Base-by-base conservation (phyloP, 2,329 filamentous ascomycete species). In the Ophiognomonia clavigignenti-juglandacearum region DNA sequence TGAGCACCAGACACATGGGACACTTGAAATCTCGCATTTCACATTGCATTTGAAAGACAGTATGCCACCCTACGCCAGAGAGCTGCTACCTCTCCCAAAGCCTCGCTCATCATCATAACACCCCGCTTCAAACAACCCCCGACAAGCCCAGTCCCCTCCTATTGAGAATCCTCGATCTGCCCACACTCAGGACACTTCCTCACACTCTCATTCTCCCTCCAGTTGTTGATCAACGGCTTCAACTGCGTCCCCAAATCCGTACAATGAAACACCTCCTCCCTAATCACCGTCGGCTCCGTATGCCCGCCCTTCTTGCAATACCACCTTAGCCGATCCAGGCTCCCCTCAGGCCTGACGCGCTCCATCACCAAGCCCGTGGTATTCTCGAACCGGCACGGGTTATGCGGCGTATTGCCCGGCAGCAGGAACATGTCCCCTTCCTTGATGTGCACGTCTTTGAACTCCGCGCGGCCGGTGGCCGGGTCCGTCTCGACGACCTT, bases 341-440 rank as follows among this genome's bases (percentile, higher is more conserved):
- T 51, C 4, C 37, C 51, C 49, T 51, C 51, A 5, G 53, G 54
- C 41, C 54, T 41, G 11, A 45, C 44, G 40, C 51, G 50, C 49
- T 56, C 54, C 54, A 56, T 55, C 19, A 56, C 54, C 13, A 55
- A 44, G 19, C 54, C 54, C 24, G 43, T 51, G 18, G 54, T 56
- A 39, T 55, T 44, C 1, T 42, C 52, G 35, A 56, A 56, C 14
- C 54, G 53, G 32, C 54, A 49, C 13, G 54, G 54, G 45, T 52
- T 54, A 45, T 56, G 54, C n/a, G 54, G 54, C 27, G 46, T 51
- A 45, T 56, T 54, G 9, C 43, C 53, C 3, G 51, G 51, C 16
- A 54, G 52, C 38, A 54, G 41, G 39, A 54, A 54, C 50, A 54
- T 54, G 34, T 52, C 47, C 37, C 52, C 52, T 26, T 54, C 52